Evolutionary conservation across 371 early-diverging fungal species (phyloP).

Genomic region (Mortierella sp.): DNA sequence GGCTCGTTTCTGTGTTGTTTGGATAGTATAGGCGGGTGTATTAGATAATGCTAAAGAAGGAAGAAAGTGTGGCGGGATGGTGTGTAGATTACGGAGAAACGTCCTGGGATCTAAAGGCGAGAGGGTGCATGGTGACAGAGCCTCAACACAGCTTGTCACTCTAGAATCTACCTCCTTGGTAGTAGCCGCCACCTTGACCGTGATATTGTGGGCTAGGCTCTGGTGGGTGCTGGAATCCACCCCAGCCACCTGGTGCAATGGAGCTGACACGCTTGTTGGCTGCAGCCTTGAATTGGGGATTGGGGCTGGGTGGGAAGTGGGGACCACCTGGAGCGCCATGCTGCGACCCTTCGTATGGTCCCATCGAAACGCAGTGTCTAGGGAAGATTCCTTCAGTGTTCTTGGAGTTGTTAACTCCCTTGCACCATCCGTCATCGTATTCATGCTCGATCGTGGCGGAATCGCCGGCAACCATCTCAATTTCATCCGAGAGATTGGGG

Average conservation of each 20-base stretch:
- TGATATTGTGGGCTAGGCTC: constrained; percentile 36
- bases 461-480: constrained; percentile 73
- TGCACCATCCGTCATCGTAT: constrained; percentile 79
- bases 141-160: too few relatives aligned
- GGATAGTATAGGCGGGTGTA: too few relatives aligned
- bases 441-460: constrained; percentile 69
- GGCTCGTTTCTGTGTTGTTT: too few relatives aligned
- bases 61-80: too few relatives aligned
- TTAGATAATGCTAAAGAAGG: too few relatives aligned
- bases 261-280: constrained; percentile 52
- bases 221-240: constrained; percentile 23
- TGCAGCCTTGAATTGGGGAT: constrained; percentile 34
- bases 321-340: constrained; percentile 43
- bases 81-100: too few relatives aligned
- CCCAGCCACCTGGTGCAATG: constrained; percentile 36
- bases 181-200: constrained; percentile 19
- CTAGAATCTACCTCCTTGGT: constrained; percentile 4
- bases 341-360: constrained; percentile 43
- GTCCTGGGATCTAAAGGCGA: too few relatives aligned
- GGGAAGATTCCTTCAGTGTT: constrained; percentile 75
- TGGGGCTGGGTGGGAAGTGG: constrained; percentile 40
- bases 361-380: constrained; percentile 66
- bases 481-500: constrained; percentile 73
- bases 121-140: too few relatives aligned
- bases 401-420: constrained; percentile 69